Conservation (phyloP, 345 rosid genomes). For the Eucalyptus pumila region DNA sequence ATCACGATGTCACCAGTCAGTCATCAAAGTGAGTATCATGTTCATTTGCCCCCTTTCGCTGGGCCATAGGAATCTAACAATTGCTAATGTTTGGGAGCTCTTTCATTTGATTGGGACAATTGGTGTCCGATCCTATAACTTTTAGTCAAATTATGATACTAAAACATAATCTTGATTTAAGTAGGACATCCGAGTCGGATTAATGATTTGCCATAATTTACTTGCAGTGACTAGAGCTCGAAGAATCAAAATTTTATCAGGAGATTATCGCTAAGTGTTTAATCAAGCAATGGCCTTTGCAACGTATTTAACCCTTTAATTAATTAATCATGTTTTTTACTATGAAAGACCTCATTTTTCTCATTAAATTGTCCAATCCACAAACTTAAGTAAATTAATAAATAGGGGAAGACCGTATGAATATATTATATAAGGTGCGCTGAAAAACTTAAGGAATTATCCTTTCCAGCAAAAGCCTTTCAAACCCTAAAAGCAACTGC, state of each 20-base stretch:
- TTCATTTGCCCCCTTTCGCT: background rate
- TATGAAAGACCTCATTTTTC: background rate
- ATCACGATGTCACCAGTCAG: background rate
- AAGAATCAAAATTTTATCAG: background rate
- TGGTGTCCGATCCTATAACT: background rate
- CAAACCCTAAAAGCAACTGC: background rate
- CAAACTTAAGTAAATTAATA: background rate
- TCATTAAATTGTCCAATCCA: background rate
- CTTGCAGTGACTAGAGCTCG: background rate
- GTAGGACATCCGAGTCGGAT: background rate
- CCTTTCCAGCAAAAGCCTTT: no score
- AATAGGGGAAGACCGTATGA: background rate
- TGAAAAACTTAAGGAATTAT: background rate
- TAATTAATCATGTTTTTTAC: background rate
- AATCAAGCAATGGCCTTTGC: background rate
- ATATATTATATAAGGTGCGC: no score
- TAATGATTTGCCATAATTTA: background rate
- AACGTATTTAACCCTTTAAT: background rate
- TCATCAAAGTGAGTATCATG: background rate
- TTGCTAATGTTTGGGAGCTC: background rate
- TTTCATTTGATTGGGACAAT: background rate
- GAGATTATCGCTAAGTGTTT: background rate
- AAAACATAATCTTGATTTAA: background rate
- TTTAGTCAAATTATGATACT: background rate
- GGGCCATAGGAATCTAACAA: background rate